Base-by-base conservation (phyloP, 208 protist genomes). In the Strigomonas galati region DNA sequence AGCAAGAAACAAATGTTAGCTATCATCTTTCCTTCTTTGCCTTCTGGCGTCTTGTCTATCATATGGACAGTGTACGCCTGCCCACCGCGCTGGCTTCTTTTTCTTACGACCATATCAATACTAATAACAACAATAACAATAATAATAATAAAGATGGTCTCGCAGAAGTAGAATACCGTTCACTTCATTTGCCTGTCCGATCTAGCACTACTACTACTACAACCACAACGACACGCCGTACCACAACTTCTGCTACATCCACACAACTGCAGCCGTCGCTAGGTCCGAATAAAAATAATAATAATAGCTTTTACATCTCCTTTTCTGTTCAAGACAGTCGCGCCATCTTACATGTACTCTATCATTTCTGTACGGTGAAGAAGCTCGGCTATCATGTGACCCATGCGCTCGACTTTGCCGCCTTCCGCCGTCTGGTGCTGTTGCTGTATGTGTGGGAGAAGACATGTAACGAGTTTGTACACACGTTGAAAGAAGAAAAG, bases 391-490 rank as follows among this genome's bases (percentile, higher is more conserved):
- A 93, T 58, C 83, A 86, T 64, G 66, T 78, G 0, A 43, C 77
- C 17, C 57, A 74, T 17, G 48, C 58, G 52, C 79, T 94, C 72
- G 30, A 67, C 56, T 91, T 91, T 61, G 63, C 62, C n/a, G 48
- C 55, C 7, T 94, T 94, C 63, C 78, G 78, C 9, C 79, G 88
- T 37, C 57, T 83, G 4, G 58, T 88, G 66, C 71, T 91, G 53
- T 62, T 91, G 31, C 72, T 94, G 17, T 71, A 78, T 30, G 58
- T 72, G 19, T 88, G 78, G 81, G 67, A 76, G 30, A 23, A 32
- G 19, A 65, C 55, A 0, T 28, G 62, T 19, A 10, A 40, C 10
- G 35, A 23, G 23, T 74, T 67, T 51, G 40, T 58, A 30, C 40
- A 60, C 9, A 24, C 26, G 5, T 6, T 52, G 44, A 19, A 54